These are phyloP conservation scores for Aspergillus intermedius DNA, from an alignment of 2,329 filamentous ascomycete species.

Conservation along the genomic window DNA sequence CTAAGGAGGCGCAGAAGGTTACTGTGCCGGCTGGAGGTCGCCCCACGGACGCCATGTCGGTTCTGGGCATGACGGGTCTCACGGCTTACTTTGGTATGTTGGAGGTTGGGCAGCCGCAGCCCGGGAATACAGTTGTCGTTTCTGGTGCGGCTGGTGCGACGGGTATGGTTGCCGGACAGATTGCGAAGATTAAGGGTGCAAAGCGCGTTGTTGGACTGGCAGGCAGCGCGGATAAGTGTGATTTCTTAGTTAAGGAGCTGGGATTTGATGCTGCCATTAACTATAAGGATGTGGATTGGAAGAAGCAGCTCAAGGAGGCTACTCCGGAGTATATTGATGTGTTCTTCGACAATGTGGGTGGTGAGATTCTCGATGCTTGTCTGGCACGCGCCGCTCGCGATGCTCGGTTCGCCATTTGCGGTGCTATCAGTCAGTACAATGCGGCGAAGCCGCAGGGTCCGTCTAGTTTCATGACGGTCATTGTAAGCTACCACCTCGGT, in stretches of 20 bases:
- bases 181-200: slow-evolving; percentile 65
- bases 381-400: slow-evolving; percentile 56
- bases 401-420: slow-evolving; percentile 65
- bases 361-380: slow-evolving; percentile 62
- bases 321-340: slow-evolving; percentile 59
- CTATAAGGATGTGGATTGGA: slow-evolving; percentile 61
- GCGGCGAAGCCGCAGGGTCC: slow-evolving; percentile 49
- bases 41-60: slow-evolving; percentile 56
- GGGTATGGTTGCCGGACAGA: slow-evolving; percentile 69
- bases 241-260: slow-evolving; percentile 57
- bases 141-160: slow-evolving; percentile 73
- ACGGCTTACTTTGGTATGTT: slow-evolving; percentile 72
- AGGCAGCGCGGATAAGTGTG: slow-evolving; percentile 60
- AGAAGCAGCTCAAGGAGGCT: slow-evolving; percentile 52
- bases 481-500: slow-evolving; percentile 24
- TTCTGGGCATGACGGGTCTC: slow-evolving; percentile 60
- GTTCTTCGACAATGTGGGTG: slow-evolving; percentile 69
- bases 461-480: slow-evolving; percentile 40
- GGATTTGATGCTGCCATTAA: slow-evolving; percentile 63
- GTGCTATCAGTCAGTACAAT: slow-evolving; percentile 65
- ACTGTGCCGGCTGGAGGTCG: slow-evolving; percentile 42
- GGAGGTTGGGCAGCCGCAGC: slow-evolving; percentile 60
- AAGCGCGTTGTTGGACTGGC: slow-evolving; percentile 59
- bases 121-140: slow-evolving; percentile 69
- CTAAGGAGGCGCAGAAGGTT: slow-evolving; percentile 44